Percentiles rank a stretch among this genome's conserved stretches.
phyloP scores from a whole-genome alignment of 2,329 filamentous ascomycete genomes.

The Thielaviopsis punctulata region DNA sequence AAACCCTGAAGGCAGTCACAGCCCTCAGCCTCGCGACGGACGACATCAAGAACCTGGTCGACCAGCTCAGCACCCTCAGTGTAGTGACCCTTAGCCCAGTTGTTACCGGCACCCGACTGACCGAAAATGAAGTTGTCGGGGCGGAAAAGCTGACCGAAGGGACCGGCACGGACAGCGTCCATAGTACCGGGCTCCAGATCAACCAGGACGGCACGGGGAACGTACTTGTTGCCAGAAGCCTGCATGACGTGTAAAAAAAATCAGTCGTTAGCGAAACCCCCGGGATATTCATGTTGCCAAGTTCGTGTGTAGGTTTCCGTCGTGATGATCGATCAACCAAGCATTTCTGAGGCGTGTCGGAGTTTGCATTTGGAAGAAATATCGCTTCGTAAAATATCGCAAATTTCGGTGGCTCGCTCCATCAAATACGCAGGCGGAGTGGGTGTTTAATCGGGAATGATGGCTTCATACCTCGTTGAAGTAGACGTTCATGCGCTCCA shows the following conservation, averaged over 20 bases:
- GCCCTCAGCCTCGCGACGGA: slow-evolving; percentile 95
- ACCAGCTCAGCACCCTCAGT: slow-evolving; percentile 98
- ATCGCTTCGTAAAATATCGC: not conserved
- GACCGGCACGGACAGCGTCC: slow-evolving; percentile 95
- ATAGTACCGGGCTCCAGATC: slow-evolving; percentile 99
- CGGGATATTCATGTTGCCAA: not conserved
- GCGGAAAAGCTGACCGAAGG: slow-evolving; percentile 97
- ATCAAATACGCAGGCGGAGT: not conserved
- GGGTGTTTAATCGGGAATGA: not conserved
- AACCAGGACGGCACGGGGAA: slow-evolving; percentile 96
- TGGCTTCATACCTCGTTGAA: slow-evolving; percentile 54
- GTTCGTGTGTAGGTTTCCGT: not conserved
- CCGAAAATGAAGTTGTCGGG: slow-evolving; percentile 99
- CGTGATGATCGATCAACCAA: not conserved
- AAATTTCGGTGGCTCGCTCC: not conserved
- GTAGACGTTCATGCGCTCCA: slow-evolving; percentile 99
- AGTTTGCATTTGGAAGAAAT: not conserved
- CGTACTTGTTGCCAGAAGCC: slow-evolving; percentile 97
- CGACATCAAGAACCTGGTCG: slow-evolving; percentile 93
- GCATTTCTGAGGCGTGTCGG: not conserved
- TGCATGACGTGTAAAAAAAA: slow-evolving; percentile 21
- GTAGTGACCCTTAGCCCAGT: slow-evolving; percentile 99
- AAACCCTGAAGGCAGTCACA: slow-evolving; percentile 99
- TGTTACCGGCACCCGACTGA: slow-evolving; percentile 99
- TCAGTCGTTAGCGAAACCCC: slow-evolving; percentile 9